These are phyloP conservation scores for Ampelocalamus luodianensis DNA, from an alignment of 176 grass and related monocot genomes.

Conservation along the genomic window DNA sequence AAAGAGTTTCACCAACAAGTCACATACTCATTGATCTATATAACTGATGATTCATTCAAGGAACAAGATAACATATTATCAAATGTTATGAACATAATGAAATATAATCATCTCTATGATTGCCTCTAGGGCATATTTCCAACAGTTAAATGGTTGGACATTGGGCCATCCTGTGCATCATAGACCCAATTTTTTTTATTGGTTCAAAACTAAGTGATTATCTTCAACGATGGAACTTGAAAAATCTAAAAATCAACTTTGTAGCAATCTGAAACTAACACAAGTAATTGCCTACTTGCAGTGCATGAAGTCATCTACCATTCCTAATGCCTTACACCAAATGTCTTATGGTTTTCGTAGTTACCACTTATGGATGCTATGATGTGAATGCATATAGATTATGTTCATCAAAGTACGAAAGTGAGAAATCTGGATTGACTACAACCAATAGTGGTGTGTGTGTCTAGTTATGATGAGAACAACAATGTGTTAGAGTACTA, in stretches of 20 bases:
- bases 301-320: background rate
- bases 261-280: background rate
- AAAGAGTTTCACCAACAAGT: no score
- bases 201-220: background rate
- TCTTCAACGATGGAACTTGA: background rate
- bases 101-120: no score
- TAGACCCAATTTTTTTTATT: background rate
- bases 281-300: background rate
- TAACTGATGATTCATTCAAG: no score
- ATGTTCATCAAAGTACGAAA: background rate
- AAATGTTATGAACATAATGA: no score
- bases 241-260: background rate
- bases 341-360: constrained; percentile 2
- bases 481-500: no score
- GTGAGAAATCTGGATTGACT: background rate
- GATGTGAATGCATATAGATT: background rate
- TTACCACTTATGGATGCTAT: background rate
- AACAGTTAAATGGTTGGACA: constrained; percentile 18
- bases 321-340: background rate
- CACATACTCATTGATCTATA: no score
- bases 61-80: no score
- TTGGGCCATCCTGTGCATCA: background rate
- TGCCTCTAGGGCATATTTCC: no score
- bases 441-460: background rate
- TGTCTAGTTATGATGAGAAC: background rate